Evolutionary conservation across 768 basidiomycete genomes (phyloP), one percentile per base, ranked within the genome.

Genomic region (Mycena haematopus): DNA sequence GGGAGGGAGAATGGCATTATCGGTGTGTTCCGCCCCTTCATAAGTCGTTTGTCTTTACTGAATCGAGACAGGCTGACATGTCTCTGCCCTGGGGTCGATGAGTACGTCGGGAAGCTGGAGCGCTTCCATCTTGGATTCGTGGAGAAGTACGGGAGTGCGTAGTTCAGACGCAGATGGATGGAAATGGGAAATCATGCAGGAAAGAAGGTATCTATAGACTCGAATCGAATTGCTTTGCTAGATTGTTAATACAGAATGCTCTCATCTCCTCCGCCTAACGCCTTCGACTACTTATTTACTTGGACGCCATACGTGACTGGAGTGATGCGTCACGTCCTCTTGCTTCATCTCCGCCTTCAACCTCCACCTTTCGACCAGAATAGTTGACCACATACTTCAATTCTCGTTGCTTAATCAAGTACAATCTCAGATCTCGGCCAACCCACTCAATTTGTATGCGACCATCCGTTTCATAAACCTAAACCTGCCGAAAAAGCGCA

Each of bases 21-120:
- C 80, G 96, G 40, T 42, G 40, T 3, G 40, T 9, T 4, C 19
- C 17, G 40, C 19, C 19, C 4, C 40, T 38, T 38, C 36, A 9
- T 33, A 11, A 33, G 31, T 33, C 14, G 36, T 14, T 36, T 36
- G 36, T 3, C 36, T 36, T 36, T 36, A 11, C 36, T 36, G 36
- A 36, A 14, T 36, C 3, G 17, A 42, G 19, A 42, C 19, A 42
- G 40, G 36, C 77, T 98, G 73, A 99, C 97, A 9, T 97, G 96
- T 70, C 78, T 99, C 67, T 97, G 95, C 70, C 95, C 95, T 2
- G 94, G 93, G 42, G 93, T 94, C 19, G 96, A 96, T 47, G 94
- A 95, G 69, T 98, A 95, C 72, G 91, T 96, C 10, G 82, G 82
- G 35, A 90, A 92, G 71, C 80, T 98, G 50, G 95, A 94, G 77